A percentile compares a stretch with the other conserved stretches of the same genome.
Conservation (phyloP, 139 green algal species). For the Prasinococcaceae sp. region DNA sequence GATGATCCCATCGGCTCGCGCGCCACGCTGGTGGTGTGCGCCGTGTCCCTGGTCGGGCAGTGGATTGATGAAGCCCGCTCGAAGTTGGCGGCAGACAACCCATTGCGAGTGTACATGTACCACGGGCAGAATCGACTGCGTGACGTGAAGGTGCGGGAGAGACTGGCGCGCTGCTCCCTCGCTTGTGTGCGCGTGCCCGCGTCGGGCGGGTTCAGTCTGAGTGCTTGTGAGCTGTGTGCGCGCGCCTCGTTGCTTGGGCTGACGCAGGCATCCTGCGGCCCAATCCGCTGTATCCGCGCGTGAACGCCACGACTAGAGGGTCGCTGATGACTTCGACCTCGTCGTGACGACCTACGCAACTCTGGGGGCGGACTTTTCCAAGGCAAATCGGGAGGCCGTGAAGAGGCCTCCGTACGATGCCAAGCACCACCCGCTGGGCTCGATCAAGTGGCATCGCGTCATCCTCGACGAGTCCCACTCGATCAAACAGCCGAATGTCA, state of each 20-base stretch:
- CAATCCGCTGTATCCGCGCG: no score
- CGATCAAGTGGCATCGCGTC: conserved; percentile 32
- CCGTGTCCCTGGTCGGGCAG: conserved; percentile 51
- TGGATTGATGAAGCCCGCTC: conserved; percentile 38
- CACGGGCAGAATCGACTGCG: conserved; percentile 26
- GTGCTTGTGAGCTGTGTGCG: no score
- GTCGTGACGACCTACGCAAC: conserved; percentile 46
- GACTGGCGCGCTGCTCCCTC: no score
- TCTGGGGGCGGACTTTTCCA: conserved; percentile 25
- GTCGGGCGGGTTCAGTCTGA: no score
- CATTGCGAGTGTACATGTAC: conserved; percentile 38
- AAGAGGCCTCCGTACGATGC: not conserved
- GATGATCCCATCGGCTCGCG: conserved; percentile 5
- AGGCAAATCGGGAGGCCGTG: not conserved
- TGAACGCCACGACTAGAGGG: no score
- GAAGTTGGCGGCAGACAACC: conserved; percentile 28
- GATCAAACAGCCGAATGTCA: conserved; percentile 11
- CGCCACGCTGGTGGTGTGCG: conserved; percentile 46
- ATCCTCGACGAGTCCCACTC: conserved; percentile 28
- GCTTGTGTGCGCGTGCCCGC: no score
- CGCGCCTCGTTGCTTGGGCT: no score
- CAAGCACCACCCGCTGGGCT: conserved; percentile 17
- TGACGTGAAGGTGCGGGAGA: conserved; percentile 18
- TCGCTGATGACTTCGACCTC: conserved; percentile 41
- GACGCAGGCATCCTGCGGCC: no score